A percentile compares a stretch with the other conserved stretches of the same genome.
phyloP scores from a whole-genome alignment of 2,329 filamentous ascomycete species.

The Aspergillus pseudotamarii region DNA sequence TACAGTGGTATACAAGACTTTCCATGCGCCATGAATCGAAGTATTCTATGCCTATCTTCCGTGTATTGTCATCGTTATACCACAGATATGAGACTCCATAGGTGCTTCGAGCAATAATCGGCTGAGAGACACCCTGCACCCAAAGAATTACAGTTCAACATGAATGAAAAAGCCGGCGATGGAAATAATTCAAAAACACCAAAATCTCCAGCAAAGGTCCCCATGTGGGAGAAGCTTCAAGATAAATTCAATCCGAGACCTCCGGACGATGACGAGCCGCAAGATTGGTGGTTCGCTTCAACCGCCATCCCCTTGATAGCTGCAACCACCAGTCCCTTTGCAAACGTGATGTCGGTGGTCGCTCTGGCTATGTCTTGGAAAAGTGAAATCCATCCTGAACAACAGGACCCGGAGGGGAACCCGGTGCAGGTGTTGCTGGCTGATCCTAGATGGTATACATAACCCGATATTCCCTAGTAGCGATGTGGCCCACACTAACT shows the following conservation, averaged over 20 bases:
- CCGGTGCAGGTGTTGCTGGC: conserved; percentile 57
- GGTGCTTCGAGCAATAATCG: not conserved
- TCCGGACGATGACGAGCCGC: conserved; percentile 46
- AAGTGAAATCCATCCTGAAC: conserved; percentile 51
- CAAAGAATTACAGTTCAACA: not conserved
- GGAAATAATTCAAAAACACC: not conserved
- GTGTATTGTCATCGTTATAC: not conserved
- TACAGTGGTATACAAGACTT: not conserved
- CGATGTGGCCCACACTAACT: conserved; percentile 7
- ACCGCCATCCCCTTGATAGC: conserved; percentile 73
- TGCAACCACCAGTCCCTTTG: conserved; percentile 81
- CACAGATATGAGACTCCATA: not conserved
- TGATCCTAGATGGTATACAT: conserved; percentile 76
- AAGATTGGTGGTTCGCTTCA: conserved; percentile 55
- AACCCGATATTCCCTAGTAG: not conserved
- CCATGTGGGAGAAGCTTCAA: conserved; percentile 14
- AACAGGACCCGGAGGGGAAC: conserved; percentile 49
- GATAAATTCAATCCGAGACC: conserved; percentile 38
- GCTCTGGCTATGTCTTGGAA: conserved; percentile 83
- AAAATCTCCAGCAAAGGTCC: conserved; percentile 7
- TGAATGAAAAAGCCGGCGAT: not conserved
- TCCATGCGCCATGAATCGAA: not conserved
- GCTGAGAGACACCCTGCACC: not conserved
- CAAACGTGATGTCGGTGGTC: conserved; percentile 84
- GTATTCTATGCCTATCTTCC: not conserved